Base-by-base conservation (phyloP, 169 alveolate species). In the Plasmodium cynomolgi region DNA sequence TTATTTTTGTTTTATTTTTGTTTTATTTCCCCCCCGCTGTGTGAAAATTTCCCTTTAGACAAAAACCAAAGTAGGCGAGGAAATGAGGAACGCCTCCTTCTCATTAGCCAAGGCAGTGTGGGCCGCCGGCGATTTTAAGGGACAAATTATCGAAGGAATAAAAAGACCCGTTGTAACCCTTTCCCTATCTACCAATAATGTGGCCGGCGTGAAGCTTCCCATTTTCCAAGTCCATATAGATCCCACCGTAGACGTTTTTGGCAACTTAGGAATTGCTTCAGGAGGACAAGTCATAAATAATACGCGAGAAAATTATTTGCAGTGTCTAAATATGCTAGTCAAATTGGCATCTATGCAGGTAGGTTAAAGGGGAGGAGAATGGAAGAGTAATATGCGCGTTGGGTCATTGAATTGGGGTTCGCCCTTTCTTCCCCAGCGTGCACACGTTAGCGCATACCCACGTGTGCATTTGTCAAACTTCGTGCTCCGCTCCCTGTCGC, bases 161-260 rank as follows among this genome's bases (percentile, higher is more conserved):
- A 98, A 98, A 91, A 96, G 98, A 81, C 98, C 99, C 17, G 97
- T 98, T 77, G 98, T 98, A 11, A 97, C 99, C 92, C 94, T 98
- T 75, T 97, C 97, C 54, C 96, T 98, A 47, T 96, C 98, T 50
- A 96, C 98, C 34, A 99, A 98, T 90, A 98, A 98, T 92, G 98
- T 98, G 47, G 99, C 99, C 29, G 99, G 99, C 41, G 99, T 98
- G 56, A 96, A 97, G 83, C 95, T 98, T 44, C 99, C 99, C 23
- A 97, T 96, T 56, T 98, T 98, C 92, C 98, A 96, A 95, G 96
- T 98, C 62, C 97, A 97, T 47, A 97, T 97, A 13, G 99, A 98
- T 68, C 98, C 98, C 41, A 96, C 98, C 77, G 98, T 96, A 39
- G 97, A 96, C 95, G 97, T 95, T 47, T 71, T 96, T 93, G 95